Evolutionary conservation across 495 filamentous ascomycete species (phyloP).

Genomic region (Diplogelasinospora grovesii): DNA sequence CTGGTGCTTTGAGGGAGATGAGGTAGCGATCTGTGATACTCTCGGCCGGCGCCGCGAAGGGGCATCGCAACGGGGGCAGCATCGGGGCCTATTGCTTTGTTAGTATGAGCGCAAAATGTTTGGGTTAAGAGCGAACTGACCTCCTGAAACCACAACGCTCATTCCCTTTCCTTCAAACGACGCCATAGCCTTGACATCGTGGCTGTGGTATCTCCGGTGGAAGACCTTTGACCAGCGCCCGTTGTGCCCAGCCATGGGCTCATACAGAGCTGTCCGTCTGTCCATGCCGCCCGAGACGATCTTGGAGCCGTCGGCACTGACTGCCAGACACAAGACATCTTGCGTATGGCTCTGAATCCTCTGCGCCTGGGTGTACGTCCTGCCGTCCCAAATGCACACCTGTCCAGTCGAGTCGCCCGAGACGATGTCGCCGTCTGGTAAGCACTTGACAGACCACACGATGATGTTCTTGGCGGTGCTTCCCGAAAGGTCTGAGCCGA

Average conservation of each 20-base stretch:
- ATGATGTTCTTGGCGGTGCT: conserved; percentile 80
- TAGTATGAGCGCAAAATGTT: conserved; percentile 14
- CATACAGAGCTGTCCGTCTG: conserved; percentile 73
- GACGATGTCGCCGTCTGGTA: conserved; percentile 82
- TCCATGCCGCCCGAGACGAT: conserved; percentile 93
- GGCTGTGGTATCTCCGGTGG: conserved; percentile 74
- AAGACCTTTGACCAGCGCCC: conserved; percentile 75
- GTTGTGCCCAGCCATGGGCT: conserved; percentile 51
- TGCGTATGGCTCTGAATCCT: conserved; percentile 77
- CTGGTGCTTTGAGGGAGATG: conserved; percentile 71
- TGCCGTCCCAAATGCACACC: conserved; percentile 87
- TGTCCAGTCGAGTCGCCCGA: conserved; percentile 93
- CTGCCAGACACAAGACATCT: conserved; percentile 80
- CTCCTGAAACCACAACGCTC: conserved; percentile 87
- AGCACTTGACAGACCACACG: conserved; percentile 86
- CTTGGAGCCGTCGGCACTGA: conserved; percentile 70
- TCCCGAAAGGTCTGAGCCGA: conserved; percentile 67
- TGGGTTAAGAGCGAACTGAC: conserved; percentile 41
- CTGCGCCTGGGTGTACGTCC: conserved; percentile 79
- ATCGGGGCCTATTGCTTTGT: conserved; percentile 63
- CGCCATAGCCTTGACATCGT: conserved; percentile 94
- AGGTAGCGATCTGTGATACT: conserved; percentile 71
- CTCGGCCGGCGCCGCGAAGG: conserved; percentile 69
- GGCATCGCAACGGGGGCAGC: conserved; percentile 74
- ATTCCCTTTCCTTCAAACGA: conserved; percentile 76